Evolutionary conservation across 495 filamentous ascomycete species (phyloP).

Genomic region (Geopyxis carbonaria): DNA sequence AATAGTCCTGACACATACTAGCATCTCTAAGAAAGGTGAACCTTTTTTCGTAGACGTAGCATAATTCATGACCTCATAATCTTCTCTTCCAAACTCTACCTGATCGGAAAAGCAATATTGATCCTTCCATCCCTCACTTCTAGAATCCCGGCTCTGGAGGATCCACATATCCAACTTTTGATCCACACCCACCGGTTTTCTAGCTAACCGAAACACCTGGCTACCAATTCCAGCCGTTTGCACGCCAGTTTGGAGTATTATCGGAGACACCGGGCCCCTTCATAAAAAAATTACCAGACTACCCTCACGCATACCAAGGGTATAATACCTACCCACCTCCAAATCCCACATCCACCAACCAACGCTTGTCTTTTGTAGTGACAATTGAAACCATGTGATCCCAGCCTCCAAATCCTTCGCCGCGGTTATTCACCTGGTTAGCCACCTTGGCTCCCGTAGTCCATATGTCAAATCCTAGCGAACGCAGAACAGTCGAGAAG

Average conservation of each 20-base stretch:
- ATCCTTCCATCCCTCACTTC: constrained; percentile 33
- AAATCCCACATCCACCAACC: constrained; percentile 56
- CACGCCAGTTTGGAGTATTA: constrained; percentile 32
- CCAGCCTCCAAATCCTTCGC: constrained; percentile 12
- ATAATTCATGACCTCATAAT: constrained; percentile 51
- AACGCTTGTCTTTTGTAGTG: constrained; percentile 33
- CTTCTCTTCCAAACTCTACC: constrained; percentile 42
- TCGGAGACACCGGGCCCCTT: constrained; percentile 36
- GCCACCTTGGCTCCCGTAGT: constrained; percentile 29
- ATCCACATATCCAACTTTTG: constrained; percentile 39
- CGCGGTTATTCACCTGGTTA: background rate
- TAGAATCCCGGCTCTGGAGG: constrained; percentile 39
- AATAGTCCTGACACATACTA: constrained; percentile 21
- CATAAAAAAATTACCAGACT: too few relatives aligned
- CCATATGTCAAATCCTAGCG: constrained; percentile 42
- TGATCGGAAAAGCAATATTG: constrained; percentile 43
- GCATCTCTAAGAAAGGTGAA: constrained; percentile 7
- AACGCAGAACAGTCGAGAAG: constrained; percentile 45
- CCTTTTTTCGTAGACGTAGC: constrained; percentile 13
- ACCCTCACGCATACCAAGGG: too few relatives aligned
- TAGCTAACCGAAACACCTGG: constrained; percentile 35
- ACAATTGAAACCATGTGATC: constrained; percentile 58
- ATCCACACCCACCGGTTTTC: constrained; percentile 30
- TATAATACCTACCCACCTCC: constrained; percentile 33
- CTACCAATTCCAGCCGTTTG: constrained; percentile 31